Base-by-base conservation (phyloP, 306 rosid species). In the Fragaria nilgerrensis region DNA sequence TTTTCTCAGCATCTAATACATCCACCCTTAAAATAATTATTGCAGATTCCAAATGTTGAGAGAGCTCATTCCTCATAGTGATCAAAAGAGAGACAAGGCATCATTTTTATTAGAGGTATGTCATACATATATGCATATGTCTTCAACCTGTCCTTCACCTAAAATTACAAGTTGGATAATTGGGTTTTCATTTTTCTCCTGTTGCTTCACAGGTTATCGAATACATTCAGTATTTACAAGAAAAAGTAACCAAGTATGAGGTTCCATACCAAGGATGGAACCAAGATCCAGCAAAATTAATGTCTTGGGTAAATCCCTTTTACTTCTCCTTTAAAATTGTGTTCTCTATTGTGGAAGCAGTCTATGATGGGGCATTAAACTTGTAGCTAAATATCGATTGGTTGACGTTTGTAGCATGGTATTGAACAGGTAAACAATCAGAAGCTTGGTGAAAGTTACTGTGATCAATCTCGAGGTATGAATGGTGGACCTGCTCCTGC, bases 61-160 rank as follows among this genome's bases (percentile, higher is more conserved):
- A 76, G 96, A 89, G 75, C 88, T 96, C 81, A 93, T 96, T 85
- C 99, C 99, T 65, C 94, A 87, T 80, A 88, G 94, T 79, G 99
- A 93, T 83, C 99, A 96, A 84, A 96, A 93, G 88, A 96, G 98
- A 84, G 99, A 96, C 76, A 96, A 96, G 86, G 98, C 99, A 36
- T 96, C 99, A 19, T 96, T 96, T 84, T 79, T 96, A 75, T 84
- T 93, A 78, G 99, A 93, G 97, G 99, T 96, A 76, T 48, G 68
- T 80, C 55, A 73, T 80, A 74, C 45, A 73, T 69, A 20, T 61
- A 55, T 53, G 43, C 15, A 34, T 16, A 9, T 37, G 32, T 22
- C 16, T 62, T 53, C 23, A 15, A 22, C 53, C 39, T 41, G 22
- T 39, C 13, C 41, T 50, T 68, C 44, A 52, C 12, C 44, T 69